phyloP scores from a whole-genome alignment of 2,329 filamentous ascomycete species.

The Pseudogymnoascus sp. region DNA sequence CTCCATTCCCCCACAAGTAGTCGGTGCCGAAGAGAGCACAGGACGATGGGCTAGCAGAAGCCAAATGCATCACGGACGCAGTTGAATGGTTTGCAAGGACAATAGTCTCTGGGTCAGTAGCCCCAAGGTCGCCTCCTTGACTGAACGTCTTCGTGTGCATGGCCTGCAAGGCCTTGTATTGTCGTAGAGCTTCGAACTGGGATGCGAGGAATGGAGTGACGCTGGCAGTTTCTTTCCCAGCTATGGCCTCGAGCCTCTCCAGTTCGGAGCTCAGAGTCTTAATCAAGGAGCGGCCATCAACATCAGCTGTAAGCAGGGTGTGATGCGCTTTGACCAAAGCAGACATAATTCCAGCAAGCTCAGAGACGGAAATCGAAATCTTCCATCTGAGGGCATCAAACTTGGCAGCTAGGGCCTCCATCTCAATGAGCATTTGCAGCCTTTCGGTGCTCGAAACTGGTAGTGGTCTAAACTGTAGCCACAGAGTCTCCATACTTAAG shows the following conservation, averaged over 20 bases:
- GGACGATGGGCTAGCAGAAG: slow-evolving; percentile 21
- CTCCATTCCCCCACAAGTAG: slow-evolving; percentile 26
- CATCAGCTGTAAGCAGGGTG: slow-evolving; percentile 41
- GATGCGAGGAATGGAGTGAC: slow-evolving; percentile 44
- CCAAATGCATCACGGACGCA: slow-evolving; percentile 24
- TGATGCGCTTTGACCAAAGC: slow-evolving; percentile 50
- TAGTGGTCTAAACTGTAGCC: slow-evolving; percentile 63
- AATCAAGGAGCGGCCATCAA: slow-evolving; percentile 35
- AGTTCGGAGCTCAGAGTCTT: slow-evolving; percentile 45
- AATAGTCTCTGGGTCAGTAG: slow-evolving; percentile 16
- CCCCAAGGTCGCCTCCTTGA: not conserved
- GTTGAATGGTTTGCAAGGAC: slow-evolving; percentile 27
- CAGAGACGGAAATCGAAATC: slow-evolving; percentile 42
- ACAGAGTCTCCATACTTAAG: slow-evolving; percentile 71
- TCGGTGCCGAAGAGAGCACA: slow-evolving; percentile 23
- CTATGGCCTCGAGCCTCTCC: slow-evolving; percentile 40
- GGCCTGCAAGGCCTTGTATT: slow-evolving; percentile 29
- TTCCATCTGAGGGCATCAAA: slow-evolving; percentile 59
- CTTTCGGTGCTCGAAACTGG: slow-evolving; percentile 42
- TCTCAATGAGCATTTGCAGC: slow-evolving; percentile 40
- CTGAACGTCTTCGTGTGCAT: slow-evolving; percentile 11
- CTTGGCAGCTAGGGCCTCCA: slow-evolving; percentile 49
- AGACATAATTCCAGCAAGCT: slow-evolving; percentile 46
- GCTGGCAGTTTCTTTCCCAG: slow-evolving; percentile 36
- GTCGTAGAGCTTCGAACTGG: slow-evolving; percentile 52